phyloP scores from a whole-genome alignment of 2,329 filamentous ascomycete genomes.

The Hypoxylon sp. region DNA sequence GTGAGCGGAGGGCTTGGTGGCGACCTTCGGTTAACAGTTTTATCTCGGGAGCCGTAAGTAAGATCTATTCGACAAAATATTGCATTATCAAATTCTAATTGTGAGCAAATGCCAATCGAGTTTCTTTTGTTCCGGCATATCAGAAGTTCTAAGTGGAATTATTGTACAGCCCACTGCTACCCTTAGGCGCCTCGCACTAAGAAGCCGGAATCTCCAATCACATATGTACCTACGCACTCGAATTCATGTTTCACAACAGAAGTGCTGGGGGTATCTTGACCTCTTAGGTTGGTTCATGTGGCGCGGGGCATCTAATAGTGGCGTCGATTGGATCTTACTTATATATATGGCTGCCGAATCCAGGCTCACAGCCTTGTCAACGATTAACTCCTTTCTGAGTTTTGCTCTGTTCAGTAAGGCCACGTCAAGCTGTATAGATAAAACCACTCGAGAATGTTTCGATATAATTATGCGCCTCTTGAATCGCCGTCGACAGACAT shows the following conservation, averaged over 20 bases:
- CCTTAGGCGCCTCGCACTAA: background rate
- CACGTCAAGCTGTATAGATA: background rate
- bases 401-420: background rate
- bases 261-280: background rate
- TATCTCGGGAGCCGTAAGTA: background rate
- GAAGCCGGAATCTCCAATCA: background rate
- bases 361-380: background rate
- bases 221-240: background rate
- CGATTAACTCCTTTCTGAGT: background rate
- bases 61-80: too few species aligned
- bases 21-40: background rate
- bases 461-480: conserved; percentile 42
- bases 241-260: background rate
- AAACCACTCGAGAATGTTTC: conserved; percentile 7
- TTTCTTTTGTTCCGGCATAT: background rate
- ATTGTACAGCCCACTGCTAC: background rate
- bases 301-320: background rate
- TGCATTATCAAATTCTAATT: background rate
- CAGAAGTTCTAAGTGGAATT: background rate
- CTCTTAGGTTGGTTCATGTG: background rate
- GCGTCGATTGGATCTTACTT: background rate
- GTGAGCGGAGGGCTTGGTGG: too few species aligned
- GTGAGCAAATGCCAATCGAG: background rate
- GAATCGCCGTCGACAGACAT: conserved; percentile 30
- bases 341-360: background rate